Conservation (phyloP, 306 rosid species). For the Heteromeles arbutifolia region DNA sequence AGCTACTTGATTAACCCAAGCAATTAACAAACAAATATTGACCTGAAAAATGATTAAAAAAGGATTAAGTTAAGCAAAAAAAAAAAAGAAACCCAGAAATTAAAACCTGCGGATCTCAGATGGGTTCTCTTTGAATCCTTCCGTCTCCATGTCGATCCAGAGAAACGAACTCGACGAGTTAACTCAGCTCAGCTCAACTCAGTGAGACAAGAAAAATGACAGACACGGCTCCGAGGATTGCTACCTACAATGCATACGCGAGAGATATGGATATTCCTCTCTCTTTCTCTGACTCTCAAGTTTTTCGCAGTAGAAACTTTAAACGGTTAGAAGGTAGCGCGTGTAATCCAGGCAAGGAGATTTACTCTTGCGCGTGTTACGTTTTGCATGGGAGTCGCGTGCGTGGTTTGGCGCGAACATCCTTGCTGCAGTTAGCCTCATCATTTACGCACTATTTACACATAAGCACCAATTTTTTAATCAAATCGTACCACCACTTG, state of each 20-base stretch:
- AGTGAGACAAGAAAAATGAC: neutral
- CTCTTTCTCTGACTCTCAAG: neutral
- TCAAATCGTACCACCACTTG: too few relatives aligned
- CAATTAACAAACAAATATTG: neutral
- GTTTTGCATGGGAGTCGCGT: neutral
- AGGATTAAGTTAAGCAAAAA: neutral
- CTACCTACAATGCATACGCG: neutral
- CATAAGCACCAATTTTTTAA: too few relatives aligned
- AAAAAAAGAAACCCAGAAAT: constrained; percentile 11
- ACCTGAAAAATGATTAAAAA: neutral
- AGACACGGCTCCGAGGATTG: neutral
- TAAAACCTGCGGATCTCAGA: constrained; percentile 43
- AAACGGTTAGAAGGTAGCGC: constrained; percentile 9
- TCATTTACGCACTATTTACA: neutral
- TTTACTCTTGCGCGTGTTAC: neutral
- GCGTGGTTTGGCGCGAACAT: constrained; percentile 11
- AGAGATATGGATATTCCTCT: neutral
- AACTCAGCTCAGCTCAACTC: neutral
- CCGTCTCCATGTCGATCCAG: constrained; percentile 33
- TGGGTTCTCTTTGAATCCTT: constrained; percentile 17
- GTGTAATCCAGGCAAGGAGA: neutral
- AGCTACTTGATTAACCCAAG: neutral
- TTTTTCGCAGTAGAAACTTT: neutral
- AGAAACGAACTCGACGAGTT: neutral
- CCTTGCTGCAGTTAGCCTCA: neutral